Evolutionary conservation across 305 asterid genomes (phyloP).

Genomic region (Lippia alba): DNA sequence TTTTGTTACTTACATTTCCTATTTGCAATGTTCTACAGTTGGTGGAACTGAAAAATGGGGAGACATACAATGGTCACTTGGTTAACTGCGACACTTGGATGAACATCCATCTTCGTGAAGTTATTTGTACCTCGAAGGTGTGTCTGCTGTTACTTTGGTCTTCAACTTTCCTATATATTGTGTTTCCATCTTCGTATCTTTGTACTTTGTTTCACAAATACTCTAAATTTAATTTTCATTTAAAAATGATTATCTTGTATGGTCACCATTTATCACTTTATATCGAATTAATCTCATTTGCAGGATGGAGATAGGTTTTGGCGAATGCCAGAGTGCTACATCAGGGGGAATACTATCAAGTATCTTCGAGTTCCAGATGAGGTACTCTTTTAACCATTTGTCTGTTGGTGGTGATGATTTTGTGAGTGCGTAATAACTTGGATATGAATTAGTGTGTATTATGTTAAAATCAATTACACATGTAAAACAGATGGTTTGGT

Average conservation of each 20-base stretch:
- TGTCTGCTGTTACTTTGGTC: not conserved
- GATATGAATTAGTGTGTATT: constrained; percentile 3
- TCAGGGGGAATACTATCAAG: constrained; percentile 70
- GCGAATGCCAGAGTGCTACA: constrained; percentile 80
- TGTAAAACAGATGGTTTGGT: not conserved
- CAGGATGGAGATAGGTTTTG: constrained; percentile 79
- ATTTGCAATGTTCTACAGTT: constrained; percentile 48
- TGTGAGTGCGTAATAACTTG: not conserved
- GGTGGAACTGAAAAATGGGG: constrained; percentile 96
- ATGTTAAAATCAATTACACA: not conserved
- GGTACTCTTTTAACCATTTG: constrained; percentile 40
- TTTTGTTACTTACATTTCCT: not conserved
- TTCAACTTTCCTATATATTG: not conserved
- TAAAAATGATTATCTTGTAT: not conserved
- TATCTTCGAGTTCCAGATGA: constrained; percentile 76
- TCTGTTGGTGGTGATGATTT: constrained; percentile 10
- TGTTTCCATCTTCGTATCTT: not conserved
- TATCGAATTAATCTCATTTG: constrained; percentile 24
- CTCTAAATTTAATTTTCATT: not conserved
- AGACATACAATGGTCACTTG: constrained; percentile 94
- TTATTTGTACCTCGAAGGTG: constrained; percentile 97
- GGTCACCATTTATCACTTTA: constrained; percentile 11
- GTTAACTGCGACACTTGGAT: constrained; percentile 98
- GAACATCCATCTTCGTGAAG: constrained; percentile 99
- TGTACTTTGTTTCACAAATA: not conserved